A percentile compares a stretch with the other conserved stretches of the same genome.
Evolutionary conservation across 768 basidiomycete species (phyloP).

Genomic region (Clitopilus passeckerianus): DNA sequence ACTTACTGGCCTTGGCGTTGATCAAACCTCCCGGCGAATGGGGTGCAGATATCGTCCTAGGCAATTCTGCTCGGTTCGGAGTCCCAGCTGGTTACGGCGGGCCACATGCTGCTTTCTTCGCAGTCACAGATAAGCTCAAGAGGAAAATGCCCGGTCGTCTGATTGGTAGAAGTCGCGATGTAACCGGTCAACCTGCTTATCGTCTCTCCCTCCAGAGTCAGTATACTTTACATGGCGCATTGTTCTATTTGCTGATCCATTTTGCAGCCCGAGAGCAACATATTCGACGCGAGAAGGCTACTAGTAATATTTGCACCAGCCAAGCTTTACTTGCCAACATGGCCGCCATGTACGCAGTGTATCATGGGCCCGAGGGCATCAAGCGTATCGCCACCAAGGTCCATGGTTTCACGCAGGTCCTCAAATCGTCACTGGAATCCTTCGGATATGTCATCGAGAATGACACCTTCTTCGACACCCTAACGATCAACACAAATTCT

Average conservation of each 20-base stretch:
- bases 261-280: slow-evolving; percentile 87
- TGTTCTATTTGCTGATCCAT: background rate
- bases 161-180: slow-evolving; percentile 86
- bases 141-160: slow-evolving; percentile 98
- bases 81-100: slow-evolving; percentile 97
- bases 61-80: slow-evolving; percentile 95
- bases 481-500: slow-evolving; percentile 55
- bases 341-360: slow-evolving; percentile 98
- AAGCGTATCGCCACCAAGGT: slow-evolving; percentile 83
- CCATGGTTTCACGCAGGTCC: slow-evolving; percentile 79
- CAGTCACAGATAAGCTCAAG: slow-evolving; percentile 87
- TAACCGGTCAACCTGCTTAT: slow-evolving; percentile 82
- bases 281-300: slow-evolving; percentile 96
- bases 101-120: slow-evolving; percentile 97
- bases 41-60: slow-evolving; percentile 95
- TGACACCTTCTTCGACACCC: slow-evolving; percentile 84
- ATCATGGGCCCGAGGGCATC: slow-evolving; percentile 89
- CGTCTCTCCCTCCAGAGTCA: slow-evolving; percentile 91
- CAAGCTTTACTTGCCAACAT: slow-evolving; percentile 98
- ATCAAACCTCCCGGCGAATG: slow-evolving; percentile 97
- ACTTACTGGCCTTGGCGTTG: slow-evolving; percentile 88
- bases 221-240: slow-evolving; percentile 19
- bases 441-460: slow-evolving; percentile 76
- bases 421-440: slow-evolving; percentile 59
- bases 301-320: slow-evolving; percentile 97